Base-by-base conservation (phyloP, 1,284 basidiomycete genomes). In the Agaricales sp. region DNA sequence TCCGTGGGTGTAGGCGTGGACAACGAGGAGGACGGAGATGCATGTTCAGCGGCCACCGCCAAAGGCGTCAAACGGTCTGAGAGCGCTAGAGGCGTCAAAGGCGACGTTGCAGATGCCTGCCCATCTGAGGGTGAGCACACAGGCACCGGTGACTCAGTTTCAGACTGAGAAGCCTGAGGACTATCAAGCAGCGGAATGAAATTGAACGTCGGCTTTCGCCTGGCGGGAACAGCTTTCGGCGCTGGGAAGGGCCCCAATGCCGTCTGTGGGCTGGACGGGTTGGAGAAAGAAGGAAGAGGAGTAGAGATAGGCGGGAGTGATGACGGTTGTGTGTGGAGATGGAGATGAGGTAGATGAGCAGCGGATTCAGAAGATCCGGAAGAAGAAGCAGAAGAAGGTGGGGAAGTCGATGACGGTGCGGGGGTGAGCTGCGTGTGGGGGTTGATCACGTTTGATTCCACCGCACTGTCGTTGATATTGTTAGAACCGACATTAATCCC, bases 161-260 rank as follows among this genome's bases (percentile, higher is more conserved):
- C 43, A 16, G 50, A 21, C 18, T 37, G 46, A 3, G 53, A 46
- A 0, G 47, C 41, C 2, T 63, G 53, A n/a, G 67, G 60, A 1
- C 66, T 61, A 20, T 70, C 68, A 4, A 71, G 56, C 13, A 74
- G 58, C 1, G 70, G 69, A 6, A 71, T 47, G 53, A 73, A 71
- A 0, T 65, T 51, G 49, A 73, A 72, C 2, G 52, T 56, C 0
- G 67, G 62, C 51, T 63, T 66, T 14, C 46, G 55, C 3, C 61
- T 58, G 41, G 55, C 55, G 11, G 60, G 54, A 1, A 61, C 52
- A 2, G 56, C 50, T 0, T 54, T 52, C 2, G 67, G 63, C 16
- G 8, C 16, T 11, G 39, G 39, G 30, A 35, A n/a, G 11, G 30
- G n/a, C 8, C n/a, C 30, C 30, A n/a, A 35, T 11, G 30, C 30